Conservation (phyloP, 306 rosid species). For the Rosa persica region DNA sequence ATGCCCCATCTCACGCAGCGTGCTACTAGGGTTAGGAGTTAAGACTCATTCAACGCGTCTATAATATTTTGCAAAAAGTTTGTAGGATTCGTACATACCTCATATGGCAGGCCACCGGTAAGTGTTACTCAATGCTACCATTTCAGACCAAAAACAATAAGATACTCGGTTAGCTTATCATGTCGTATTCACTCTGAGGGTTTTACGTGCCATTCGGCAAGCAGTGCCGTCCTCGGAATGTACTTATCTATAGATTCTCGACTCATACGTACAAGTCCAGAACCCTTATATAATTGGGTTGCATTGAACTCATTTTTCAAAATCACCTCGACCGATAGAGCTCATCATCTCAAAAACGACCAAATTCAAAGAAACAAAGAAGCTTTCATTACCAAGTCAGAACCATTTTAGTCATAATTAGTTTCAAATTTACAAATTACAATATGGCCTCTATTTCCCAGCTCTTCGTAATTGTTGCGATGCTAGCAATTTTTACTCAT, state of each 20-base stretch:
- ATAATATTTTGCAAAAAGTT: not conserved
- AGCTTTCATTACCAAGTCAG: not conserved
- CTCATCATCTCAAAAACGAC: not conserved
- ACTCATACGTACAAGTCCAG: not conserved
- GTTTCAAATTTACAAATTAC: conserved; percentile 16
- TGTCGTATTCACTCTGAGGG: not conserved
- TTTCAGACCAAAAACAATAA: too few relatives aligned
- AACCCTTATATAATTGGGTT: not conserved
- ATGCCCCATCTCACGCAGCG: not conserved
- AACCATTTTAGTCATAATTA: not conserved
- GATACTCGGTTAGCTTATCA: not conserved
- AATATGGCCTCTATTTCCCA: conserved; percentile 25
- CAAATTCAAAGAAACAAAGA: not conserved
- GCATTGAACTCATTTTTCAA: not conserved
- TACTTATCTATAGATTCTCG: not conserved
- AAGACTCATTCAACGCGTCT: not conserved
- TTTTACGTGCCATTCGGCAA: not conserved
- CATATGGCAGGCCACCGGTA: too few relatives aligned
- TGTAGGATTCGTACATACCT: not conserved
- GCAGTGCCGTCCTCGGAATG: not conserved
- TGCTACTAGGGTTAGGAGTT: not conserved
- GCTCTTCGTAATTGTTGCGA: conserved; percentile 13
- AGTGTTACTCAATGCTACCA: too few relatives aligned
- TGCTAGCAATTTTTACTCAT: conserved; percentile 20
- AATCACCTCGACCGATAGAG: not conserved